A percentile compares a stretch with the other conserved stretches of the same genome.
Conservation (phyloP, 2,329 filamentous ascomycete genomes). For the Endocalyx cinctus region DNA sequence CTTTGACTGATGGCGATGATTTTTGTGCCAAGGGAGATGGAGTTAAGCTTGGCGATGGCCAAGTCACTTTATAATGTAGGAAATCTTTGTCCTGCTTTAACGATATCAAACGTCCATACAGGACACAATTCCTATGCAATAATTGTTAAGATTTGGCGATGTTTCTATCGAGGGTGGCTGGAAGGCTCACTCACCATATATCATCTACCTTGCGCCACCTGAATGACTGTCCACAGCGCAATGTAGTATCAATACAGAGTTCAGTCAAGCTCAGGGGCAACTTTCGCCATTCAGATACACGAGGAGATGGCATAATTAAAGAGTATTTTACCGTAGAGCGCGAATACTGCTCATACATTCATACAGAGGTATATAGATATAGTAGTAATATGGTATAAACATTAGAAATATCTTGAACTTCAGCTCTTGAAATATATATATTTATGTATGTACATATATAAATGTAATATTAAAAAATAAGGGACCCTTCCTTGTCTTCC, state of each 20-base stretch:
- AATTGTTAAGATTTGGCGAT: too few relatives aligned
- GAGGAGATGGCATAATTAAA: slow-evolving; percentile 35
- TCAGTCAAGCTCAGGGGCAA: slow-evolving; percentile 78
- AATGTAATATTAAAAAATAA: too few relatives aligned
- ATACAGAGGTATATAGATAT: background rate
- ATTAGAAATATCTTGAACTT: background rate
- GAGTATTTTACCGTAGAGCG: background rate
- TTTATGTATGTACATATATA: background rate
- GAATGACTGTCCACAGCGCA: slow-evolving; percentile 94
- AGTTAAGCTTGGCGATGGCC: slow-evolving; percentile 33
- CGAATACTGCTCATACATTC: too few relatives aligned
- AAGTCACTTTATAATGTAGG: slow-evolving; percentile 76
- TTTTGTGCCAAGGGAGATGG: too few relatives aligned
- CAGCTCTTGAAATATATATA: background rate
- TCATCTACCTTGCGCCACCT: slow-evolving; percentile 84
- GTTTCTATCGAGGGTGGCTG: too few relatives aligned
- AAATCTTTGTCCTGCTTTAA: slow-evolving; percentile 75
- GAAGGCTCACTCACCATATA: slow-evolving; percentile 69
- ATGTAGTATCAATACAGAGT: slow-evolving; percentile 87
- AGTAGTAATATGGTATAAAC: background rate
- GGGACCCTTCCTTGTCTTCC: too few relatives aligned
- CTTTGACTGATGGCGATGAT: too few relatives aligned
- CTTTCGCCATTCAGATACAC: slow-evolving; percentile 77
- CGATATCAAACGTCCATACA: slow-evolving; percentile 80
- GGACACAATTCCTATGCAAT: slow-evolving; percentile 75